phyloP scores from a whole-genome alignment of 2,329 filamentous ascomycete genomes.

The Aureobasidium leucospermi region DNA sequence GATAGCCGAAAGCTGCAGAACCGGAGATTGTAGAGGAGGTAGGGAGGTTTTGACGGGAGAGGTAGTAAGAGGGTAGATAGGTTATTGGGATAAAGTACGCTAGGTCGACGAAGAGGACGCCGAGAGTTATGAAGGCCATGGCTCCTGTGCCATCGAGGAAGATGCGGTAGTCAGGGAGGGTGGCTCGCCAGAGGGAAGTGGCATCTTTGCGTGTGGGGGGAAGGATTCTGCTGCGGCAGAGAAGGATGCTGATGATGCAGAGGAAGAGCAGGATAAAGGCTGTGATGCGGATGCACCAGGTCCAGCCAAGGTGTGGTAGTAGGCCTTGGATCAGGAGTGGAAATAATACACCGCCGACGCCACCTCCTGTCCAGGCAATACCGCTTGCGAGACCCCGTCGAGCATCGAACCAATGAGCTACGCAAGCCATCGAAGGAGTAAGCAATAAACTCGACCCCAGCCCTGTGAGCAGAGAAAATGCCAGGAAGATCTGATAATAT shows the following conservation, averaged over 20 bases:
- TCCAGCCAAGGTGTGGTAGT: slow-evolving; percentile 37
- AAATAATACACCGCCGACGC: slow-evolving; percentile 41
- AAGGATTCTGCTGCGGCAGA: slow-evolving; percentile 38
- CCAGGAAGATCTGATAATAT: slow-evolving; percentile 81
- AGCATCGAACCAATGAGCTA: slow-evolving; percentile 75
- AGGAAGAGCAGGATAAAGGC: slow-evolving; percentile 40
- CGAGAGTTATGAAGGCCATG: slow-evolving; percentile 37
- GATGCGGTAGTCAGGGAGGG: slow-evolving; percentile 37
- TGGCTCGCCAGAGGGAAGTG: slow-evolving; percentile 22
- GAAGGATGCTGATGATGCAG: slow-evolving; percentile 32
- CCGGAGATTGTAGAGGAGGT: background rate
- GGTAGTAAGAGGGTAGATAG: slow-evolving; percentile 48
- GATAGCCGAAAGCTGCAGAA: slow-evolving; percentile 65
- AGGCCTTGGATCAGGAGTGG: slow-evolving; percentile 40
- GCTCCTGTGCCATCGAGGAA: slow-evolving; percentile 29
- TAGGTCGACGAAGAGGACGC: slow-evolving; percentile 43
- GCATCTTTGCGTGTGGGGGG: slow-evolving; percentile 31
- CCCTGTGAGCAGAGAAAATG: slow-evolving; percentile 69
- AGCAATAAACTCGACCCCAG: slow-evolving; percentile 72
- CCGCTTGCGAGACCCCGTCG: slow-evolving; percentile 75
- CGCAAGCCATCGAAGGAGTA: slow-evolving; percentile 70
- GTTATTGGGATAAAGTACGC: slow-evolving; percentile 61
- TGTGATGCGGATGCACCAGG: slow-evolving; percentile 40
- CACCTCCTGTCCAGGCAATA: slow-evolving; percentile 64
- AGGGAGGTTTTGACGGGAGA: background rate